Percentiles rank a stretch among this genome's conserved stretches.
Conservation (phyloP, 495 filamentous ascomycete genomes). For the Aspergillus affinis region DNA sequence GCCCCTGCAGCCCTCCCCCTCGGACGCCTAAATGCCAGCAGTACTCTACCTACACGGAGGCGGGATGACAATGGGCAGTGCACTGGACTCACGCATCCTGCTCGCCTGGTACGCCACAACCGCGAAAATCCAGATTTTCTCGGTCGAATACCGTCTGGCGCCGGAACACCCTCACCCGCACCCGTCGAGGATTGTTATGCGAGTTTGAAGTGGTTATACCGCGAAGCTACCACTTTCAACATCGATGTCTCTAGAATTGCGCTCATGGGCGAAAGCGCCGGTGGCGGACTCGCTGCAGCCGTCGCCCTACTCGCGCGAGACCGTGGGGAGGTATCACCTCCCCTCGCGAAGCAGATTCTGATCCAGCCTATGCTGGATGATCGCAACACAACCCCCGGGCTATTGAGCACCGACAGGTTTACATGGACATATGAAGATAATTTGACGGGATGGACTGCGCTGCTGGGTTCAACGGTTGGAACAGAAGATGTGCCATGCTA, state of each 20-base stretch:
- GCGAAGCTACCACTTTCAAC: slow-evolving; percentile 27
- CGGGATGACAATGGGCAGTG: too few species aligned
- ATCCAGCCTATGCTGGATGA: slow-evolving; percentile 49
- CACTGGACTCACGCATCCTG: too few species aligned
- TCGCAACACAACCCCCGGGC: slow-evolving; percentile 14
- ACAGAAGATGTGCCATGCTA: slow-evolving; percentile 10
- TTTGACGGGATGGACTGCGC: slow-evolving; percentile 7
- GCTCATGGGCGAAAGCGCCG: slow-evolving; percentile 58
- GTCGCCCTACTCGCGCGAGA: slow-evolving; percentile 41
- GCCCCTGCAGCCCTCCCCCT: too few species aligned
- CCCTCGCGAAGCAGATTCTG: slow-evolving; percentile 40
- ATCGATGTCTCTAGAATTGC: slow-evolving; percentile 54
- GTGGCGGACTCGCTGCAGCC: slow-evolving; percentile 49
- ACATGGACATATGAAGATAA: slow-evolving; percentile 22
- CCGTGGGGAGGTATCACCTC: slow-evolving; percentile 27
- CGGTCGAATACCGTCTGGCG: slow-evolving; percentile 29
- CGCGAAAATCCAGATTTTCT: too few species aligned
- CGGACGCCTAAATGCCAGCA: too few species aligned
- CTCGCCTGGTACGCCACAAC: too few species aligned
- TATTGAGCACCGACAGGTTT: too few species aligned
- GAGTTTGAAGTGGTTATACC: slow-evolving; percentile 38
- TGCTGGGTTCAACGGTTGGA: slow-evolving; percentile 3
- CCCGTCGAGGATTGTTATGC: slow-evolving; percentile 34
- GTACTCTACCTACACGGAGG: too few species aligned
- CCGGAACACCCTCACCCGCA: slow-evolving; percentile 30